These are phyloP conservation scores for Hyaloperonospora brassicae DNA, from an alignment of 352 stramenopile species.

Conservation along the genomic window DNA sequence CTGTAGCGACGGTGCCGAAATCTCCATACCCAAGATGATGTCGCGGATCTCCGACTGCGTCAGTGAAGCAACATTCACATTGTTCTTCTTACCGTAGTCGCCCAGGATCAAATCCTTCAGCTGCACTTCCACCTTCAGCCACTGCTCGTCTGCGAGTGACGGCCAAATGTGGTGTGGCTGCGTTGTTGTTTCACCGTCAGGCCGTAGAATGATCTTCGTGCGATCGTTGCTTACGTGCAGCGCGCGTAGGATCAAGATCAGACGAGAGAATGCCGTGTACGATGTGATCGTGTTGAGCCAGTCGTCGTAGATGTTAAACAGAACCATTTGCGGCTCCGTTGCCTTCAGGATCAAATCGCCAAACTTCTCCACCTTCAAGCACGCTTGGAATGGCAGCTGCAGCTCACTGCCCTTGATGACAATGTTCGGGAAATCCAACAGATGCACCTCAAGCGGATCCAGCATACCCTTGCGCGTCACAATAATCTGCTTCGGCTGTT, in stretches of 20 bases:
- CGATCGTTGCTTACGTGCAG: constrained; percentile 96
- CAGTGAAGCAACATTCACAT: constrained; percentile 99
- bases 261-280: constrained; percentile 99
- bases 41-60: constrained; percentile 99
- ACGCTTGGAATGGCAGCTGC: constrained; percentile 98
- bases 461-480: constrained; percentile 99
- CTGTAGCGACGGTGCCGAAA: constrained; percentile 97
- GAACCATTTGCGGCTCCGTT: constrained; percentile 98
- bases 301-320: constrained; percentile 99
- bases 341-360: constrained; percentile 98
- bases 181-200: constrained; percentile 97
- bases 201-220: constrained; percentile 95
- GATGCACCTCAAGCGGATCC: constrained; percentile 97
- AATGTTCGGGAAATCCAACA: constrained; percentile 99
- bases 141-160: constrained; percentile 97
- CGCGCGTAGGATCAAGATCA: constrained; percentile 98
- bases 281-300: constrained; percentile 99
- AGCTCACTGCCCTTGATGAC: constrained; percentile 98
- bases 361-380: constrained; percentile 99
- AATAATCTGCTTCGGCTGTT: constrained; percentile 99
- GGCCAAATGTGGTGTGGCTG: constrained; percentile 99
- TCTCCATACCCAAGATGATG: constrained; percentile 99
- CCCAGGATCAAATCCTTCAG: constrained; percentile 99
- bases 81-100: constrained; percentile 99
- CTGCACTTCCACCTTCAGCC: constrained; percentile 99